These are phyloP conservation scores for Polytrichum commune DNA, from an alignment of 225 moss, liverwort and hornwort species.

Conservation along the genomic window DNA sequence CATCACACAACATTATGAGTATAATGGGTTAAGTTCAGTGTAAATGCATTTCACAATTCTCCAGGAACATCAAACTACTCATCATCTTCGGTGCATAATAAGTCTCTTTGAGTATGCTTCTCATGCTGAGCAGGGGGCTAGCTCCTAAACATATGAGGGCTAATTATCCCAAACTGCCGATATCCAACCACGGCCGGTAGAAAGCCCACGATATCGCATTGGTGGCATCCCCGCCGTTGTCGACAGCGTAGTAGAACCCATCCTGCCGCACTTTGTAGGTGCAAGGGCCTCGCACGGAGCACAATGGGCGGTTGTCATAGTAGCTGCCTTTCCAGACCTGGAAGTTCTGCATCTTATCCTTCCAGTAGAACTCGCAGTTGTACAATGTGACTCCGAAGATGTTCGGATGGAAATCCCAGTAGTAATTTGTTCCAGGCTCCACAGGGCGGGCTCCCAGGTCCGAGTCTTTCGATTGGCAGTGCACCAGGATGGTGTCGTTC, in stretches of 20 bases:
- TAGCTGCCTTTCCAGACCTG: slow-evolving; percentile 64
- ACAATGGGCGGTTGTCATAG: slow-evolving; percentile 50
- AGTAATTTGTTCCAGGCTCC: slow-evolving; percentile 32
- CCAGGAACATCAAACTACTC: too few relatives aligned
- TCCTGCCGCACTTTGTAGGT: slow-evolving; percentile 40
- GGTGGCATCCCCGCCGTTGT: neutral
- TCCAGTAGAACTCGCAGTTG: slow-evolving; percentile 53
- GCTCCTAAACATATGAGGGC: too few relatives aligned
- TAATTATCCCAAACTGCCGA: slow-evolving; percentile 6
- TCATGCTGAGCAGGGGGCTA: too few relatives aligned
- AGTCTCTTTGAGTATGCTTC: too few relatives aligned
- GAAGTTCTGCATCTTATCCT: slow-evolving; percentile 44
- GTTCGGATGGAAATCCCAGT: slow-evolving; percentile 52
- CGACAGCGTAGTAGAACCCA: slow-evolving; percentile 38
- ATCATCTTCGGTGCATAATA: too few relatives aligned
- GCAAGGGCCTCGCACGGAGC: slow-evolving; percentile 47
- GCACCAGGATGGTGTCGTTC: slow-evolving; percentile 37
- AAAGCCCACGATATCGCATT: slow-evolving; percentile 30
- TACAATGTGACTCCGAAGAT: slow-evolving; percentile 61
- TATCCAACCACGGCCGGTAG: slow-evolving; percentile 44
- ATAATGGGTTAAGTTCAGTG: too few relatives aligned
- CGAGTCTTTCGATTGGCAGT: slow-evolving; percentile 49
- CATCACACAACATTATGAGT: too few relatives aligned
- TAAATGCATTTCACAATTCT: too few relatives aligned
- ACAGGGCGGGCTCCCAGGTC: slow-evolving; percentile 45